Percentiles rank a stretch among this genome's conserved stretches.
phyloP scores from a whole-genome alignment of 371 early-diverging fungal genomes.

The Apophysomyces trapeziformis region DNA sequence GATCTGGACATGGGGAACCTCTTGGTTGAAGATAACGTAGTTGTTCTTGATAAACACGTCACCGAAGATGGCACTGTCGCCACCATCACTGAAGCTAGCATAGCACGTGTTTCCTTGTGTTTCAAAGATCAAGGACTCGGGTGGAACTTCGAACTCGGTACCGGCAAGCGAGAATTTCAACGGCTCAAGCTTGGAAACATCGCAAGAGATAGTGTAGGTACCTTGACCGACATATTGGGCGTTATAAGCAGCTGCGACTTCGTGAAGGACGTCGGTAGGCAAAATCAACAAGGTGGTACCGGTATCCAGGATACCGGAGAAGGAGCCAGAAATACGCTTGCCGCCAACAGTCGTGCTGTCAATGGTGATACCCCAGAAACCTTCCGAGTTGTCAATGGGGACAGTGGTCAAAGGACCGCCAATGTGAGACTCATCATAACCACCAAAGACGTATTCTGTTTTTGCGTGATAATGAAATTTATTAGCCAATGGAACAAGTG shows the following conservation, averaged over 20 bases:
- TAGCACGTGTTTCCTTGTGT: constrained; percentile 15
- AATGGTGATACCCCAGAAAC: constrained; percentile 19
- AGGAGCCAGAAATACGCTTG: background rate
- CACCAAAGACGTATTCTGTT: constrained; percentile 48
- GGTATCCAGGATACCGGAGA: constrained; percentile 53
- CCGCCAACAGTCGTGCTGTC: background rate
- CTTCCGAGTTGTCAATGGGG: constrained; percentile 33
- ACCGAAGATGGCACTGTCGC: constrained; percentile 35
- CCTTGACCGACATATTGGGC: constrained; percentile 26
- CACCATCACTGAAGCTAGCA: constrained; percentile 32
- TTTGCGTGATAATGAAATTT: background rate
- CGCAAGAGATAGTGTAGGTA: constrained; percentile 25
- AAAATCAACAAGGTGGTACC: constrained; percentile 59
- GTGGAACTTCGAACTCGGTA: constrained; percentile 17
- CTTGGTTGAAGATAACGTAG: constrained; percentile 36
- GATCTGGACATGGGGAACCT: constrained; percentile 27
- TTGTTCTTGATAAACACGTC: constrained; percentile 55
- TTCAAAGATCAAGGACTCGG: constrained; percentile 8
- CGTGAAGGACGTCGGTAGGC: constrained; percentile 34
- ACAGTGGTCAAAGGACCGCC: constrained; percentile 45
- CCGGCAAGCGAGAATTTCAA: constrained; percentile 21
- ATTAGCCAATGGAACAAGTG: no score
- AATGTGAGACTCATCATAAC: constrained; percentile 37
- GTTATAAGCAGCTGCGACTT: constrained; percentile 17
- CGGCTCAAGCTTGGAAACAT: constrained; percentile 17